Evolutionary conservation across 306 rosid genomes (phyloP), one percentile per base, ranked within the genome.

Genomic region (Prunus mume): DNA sequence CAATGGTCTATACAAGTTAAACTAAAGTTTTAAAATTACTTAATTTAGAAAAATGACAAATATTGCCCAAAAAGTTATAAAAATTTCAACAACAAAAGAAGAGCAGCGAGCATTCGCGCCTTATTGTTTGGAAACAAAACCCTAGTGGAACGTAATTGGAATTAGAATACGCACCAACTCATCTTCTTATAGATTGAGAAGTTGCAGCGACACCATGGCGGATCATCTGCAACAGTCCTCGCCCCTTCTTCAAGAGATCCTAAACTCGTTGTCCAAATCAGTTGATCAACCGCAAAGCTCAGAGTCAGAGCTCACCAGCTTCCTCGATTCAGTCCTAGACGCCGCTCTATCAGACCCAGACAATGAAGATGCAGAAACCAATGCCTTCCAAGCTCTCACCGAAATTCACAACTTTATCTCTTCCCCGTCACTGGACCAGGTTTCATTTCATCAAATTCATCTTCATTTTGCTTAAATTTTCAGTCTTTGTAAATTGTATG

Each of bases 341-440:
- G 87, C 77, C 46, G 81, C 88, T 46, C 72, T 70, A 8, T 85
- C 85, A 41, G 86, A 83, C 28, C 86, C 91, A 43, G 87, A 82
- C 20, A 82, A 81, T 72, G 90, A 79, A 66, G 72, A 62, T 54
- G 71, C 85, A 45, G 80, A 83, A 65, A 71, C 79, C 67, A 71
- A 52, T 66, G 92, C 87, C 41, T 81, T 78, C 62, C 85, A 79
- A 63, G 86, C 88, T 43, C 83, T 95, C 78, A 76, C 90, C 2
- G 83, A 87, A 73, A 71, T 92, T 25, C 82, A 82, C 81, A 78
- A 15, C 18, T 86, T 84, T 79, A 64, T 88, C 34, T 81, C 79
- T 64, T 90, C 96, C 77, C 86, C 89, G 62, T 89, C 88, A 32
- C 55, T 85, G 56, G 72, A 81, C 56, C 96, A 95, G 97, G 97